Evolutionary conservation across 2,329 filamentous ascomycete species (phyloP).

Genomic region (Fusarium albosuccineum): DNA sequence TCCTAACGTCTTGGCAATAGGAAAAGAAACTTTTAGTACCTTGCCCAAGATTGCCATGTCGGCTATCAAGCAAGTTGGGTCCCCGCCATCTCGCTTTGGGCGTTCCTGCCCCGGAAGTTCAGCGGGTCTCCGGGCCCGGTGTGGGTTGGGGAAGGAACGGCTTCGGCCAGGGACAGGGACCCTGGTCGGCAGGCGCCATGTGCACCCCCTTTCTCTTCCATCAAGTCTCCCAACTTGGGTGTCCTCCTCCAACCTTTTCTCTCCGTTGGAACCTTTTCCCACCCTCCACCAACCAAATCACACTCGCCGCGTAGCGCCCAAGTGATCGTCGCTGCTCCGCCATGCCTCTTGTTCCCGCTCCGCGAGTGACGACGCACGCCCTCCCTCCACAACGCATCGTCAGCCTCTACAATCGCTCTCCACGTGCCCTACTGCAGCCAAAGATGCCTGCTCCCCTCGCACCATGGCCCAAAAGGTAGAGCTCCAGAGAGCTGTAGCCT

Average conservation of each 20-base stretch:
- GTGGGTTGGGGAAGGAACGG: slow-evolving; percentile 18
- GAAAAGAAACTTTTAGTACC: not conserved
- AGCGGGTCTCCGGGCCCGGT: slow-evolving; percentile 12
- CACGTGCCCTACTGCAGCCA: slow-evolving; percentile 21
- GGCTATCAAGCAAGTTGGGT: slow-evolving; percentile 1
- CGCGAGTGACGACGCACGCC: slow-evolving; percentile 18
- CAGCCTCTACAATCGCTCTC: slow-evolving; percentile 4
- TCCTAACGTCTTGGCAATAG: not conserved
- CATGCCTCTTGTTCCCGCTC: slow-evolving; percentile 4
- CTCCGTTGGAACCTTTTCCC: slow-evolving; percentile 3
- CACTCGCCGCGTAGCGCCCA: slow-evolving; percentile 19
- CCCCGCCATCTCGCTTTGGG: not conserved
- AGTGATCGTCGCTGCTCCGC: slow-evolving; percentile 36
- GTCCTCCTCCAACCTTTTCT: slow-evolving; percentile 24
- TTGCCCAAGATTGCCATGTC: not conserved
- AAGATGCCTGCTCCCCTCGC: slow-evolving; percentile 3
- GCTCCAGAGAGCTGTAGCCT: slow-evolving; percentile 17
- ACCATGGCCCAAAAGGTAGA: not conserved
- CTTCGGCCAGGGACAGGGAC: slow-evolving; percentile 18
- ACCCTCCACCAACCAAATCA: slow-evolving; percentile 35
- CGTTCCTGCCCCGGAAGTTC: slow-evolving; percentile 9
- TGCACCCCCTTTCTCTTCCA: not conserved
- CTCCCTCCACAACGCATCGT: slow-evolving; percentile 11
- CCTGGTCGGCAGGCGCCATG: slow-evolving; percentile 18
- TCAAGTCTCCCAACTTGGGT: slow-evolving; percentile 14